Base-by-base conservation (phyloP, 2,329 filamentous ascomycete genomes). In the Penicillium expansum region DNA sequence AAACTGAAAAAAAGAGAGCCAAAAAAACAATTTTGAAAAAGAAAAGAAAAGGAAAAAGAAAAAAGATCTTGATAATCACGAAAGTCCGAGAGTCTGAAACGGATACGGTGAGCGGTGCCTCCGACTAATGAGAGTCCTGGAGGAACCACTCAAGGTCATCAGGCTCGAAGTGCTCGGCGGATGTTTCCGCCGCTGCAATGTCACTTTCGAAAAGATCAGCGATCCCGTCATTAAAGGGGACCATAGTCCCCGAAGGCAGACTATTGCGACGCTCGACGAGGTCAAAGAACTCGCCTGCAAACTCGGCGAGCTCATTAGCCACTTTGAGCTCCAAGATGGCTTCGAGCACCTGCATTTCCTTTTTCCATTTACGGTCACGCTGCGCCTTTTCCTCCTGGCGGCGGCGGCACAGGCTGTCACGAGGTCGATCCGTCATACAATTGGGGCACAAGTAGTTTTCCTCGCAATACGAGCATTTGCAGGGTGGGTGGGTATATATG, bases 361-460 rank as follows among this genome's bases (percentile, higher is more conserved):
- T 69, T 61, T 75, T 74, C 68, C 74, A 75, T 55, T 74, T 74
- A 50, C 71, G 69, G 54, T 76, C 73, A 35, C 68, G 70, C 52
- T 67, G 71, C 2, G 69, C 69, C 54, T 70, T 71, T 54, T 76
- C 75, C 50, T 77, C 75, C 39, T 70, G 71, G 27, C 67, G 58
- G 14, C 73, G 73, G 24, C 74, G 74, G 56, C 75, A 77, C 7
- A 68, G 71, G 3, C 74, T 74, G 45, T 76, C 75, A 41, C 67
- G 69, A 51, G 74, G 72, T 48, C 70, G 70, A n/a, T 71, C 55
- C 52, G 70, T 71, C 51, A 71, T 65, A 62, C 77, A 79, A 61
- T 78, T 78, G 5, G 76, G 77, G 56, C 77, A 79, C 35, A 73
- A 62, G 55, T 78, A 79, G 59, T 78, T 75, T 29, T 69, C 65